These are phyloP conservation scores for Russula sp. DNA, from an alignment of 768 basidiomycete species.

Conservation along the genomic window DNA sequence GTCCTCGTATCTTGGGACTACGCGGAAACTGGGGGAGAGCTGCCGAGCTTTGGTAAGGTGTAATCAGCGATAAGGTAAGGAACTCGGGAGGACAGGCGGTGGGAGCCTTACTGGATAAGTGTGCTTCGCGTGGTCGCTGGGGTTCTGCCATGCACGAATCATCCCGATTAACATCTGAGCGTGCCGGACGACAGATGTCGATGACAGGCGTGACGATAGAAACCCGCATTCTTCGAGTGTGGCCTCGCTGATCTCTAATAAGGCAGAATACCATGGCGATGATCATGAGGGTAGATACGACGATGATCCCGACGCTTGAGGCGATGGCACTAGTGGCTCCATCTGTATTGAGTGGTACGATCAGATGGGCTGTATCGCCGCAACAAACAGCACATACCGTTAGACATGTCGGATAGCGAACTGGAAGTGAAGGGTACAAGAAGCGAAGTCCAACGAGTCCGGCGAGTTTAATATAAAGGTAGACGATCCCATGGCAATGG, in stretches of 20 bases:
- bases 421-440: background rate
- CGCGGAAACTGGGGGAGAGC: background rate
- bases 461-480: slow-evolving; percentile 2
- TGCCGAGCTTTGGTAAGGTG: background rate
- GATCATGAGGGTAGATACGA: background rate
- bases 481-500: background rate
- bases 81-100: background rate
- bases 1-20: background rate
- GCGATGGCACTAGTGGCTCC: background rate
- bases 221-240: background rate
- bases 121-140: background rate
- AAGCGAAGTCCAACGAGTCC: background rate
- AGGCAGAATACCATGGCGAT: background rate
- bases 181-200: background rate
- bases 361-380: background rate
- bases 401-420: background rate
- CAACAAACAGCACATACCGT: background rate
- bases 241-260: background rate
- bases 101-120: background rate
- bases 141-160: background rate
- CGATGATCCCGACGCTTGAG: background rate
- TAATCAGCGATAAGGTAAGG: background rate
- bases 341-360: background rate
- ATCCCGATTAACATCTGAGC: background rate
- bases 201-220: background rate